Percentiles rank a stretch among this genome's conserved stretches.
Evolutionary conservation across 2,329 filamentous ascomycete species (phyloP).

Genomic region (Verticillium dahliae): DNA sequence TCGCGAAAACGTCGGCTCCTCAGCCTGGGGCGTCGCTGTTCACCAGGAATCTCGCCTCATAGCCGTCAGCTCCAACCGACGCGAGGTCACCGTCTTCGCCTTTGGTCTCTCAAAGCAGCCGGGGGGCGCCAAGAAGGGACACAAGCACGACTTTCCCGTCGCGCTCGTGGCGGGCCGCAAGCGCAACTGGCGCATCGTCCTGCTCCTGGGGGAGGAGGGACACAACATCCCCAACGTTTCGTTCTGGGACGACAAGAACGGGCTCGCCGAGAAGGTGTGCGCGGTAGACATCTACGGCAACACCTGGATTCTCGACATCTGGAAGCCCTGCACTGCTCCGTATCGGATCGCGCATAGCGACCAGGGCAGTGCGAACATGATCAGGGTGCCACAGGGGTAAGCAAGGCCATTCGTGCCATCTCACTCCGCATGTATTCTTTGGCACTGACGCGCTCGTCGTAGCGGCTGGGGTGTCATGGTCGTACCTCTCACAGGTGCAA

Average conservation of each 20-base stretch:
- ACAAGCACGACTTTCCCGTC: constrained; percentile 18
- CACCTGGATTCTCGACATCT: constrained; percentile 47
- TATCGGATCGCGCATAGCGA: constrained; percentile 4
- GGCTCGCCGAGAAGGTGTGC: constrained; percentile 41
- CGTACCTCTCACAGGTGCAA: constrained; percentile 36
- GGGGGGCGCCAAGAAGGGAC: constrained; percentile 11
- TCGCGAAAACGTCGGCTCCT: constrained; percentile 65
- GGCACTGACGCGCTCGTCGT: background rate
- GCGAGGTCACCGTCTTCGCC: constrained; percentile 47
- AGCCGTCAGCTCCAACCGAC: constrained; percentile 74
- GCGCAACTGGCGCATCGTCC: constrained; percentile 43
- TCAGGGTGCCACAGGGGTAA: background rate
- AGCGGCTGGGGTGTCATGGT: constrained; percentile 45
- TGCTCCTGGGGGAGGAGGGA: constrained; percentile 30
- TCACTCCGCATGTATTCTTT: constrained; percentile 1
- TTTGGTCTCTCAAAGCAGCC: constrained; percentile 26
- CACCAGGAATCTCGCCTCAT: constrained; percentile 78
- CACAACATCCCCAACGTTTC: constrained; percentile 48
- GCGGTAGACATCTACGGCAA: constrained; percentile 44
- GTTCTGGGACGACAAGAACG: constrained; percentile 38
- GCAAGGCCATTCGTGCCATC: background rate
- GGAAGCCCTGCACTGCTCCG: constrained; percentile 24
- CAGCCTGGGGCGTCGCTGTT: constrained; percentile 84
- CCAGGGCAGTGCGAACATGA: constrained; percentile 6
- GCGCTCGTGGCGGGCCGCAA: constrained; percentile 31